Evolutionary conservation across 1,284 basidiomycete genomes (phyloP).

Genomic region (Pterulicium gracile): DNA sequence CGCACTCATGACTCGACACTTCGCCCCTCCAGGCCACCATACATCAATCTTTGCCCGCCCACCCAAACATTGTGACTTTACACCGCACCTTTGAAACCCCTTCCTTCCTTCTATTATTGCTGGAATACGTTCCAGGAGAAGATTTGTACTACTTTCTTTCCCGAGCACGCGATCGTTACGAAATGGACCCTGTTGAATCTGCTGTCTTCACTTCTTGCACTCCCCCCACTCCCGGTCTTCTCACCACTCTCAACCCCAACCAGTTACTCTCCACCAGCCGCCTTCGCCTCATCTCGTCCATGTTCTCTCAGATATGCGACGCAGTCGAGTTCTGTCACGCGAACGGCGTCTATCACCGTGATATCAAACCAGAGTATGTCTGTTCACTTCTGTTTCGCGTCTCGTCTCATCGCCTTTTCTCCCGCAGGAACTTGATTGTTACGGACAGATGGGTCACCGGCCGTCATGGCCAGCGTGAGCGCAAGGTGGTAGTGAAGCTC

Average conservation of each 20-base stretch:
- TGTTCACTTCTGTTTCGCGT: constrained; percentile 9
- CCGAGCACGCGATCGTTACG: constrained; percentile 80
- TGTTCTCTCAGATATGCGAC: constrained; percentile 98
- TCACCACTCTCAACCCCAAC: constrained; percentile 78
- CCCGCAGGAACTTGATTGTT: constrained; percentile 76
- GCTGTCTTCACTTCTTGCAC: constrained; percentile 52
- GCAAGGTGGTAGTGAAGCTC: constrained; percentile 83
- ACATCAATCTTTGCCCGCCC: constrained; percentile 86
- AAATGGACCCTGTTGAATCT: constrained; percentile 37
- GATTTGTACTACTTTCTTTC: constrained; percentile 97
- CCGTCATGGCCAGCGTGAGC: constrained; percentile 48
- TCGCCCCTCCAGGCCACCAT: constrained; percentile 61
- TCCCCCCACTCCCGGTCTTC: constrained; percentile 88
- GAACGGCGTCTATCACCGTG: constrained; percentile 86
- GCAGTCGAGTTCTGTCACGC: constrained; percentile 96
- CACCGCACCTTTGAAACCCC: constrained; percentile 81
- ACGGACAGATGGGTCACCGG: constrained; percentile 63
- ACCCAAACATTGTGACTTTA: constrained; percentile 93
- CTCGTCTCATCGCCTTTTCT: background rate
- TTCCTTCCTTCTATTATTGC: constrained; percentile 70
- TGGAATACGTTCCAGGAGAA: constrained; percentile 94
- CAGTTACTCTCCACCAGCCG: constrained; percentile 81
- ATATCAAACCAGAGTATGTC: constrained; percentile 91
- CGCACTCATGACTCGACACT: constrained; percentile 6
- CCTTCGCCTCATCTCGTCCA: constrained; percentile 85